Evolutionary conservation across 2,329 filamentous ascomycete species (phyloP).

Genomic region (Exophiala spinifera): DNA sequence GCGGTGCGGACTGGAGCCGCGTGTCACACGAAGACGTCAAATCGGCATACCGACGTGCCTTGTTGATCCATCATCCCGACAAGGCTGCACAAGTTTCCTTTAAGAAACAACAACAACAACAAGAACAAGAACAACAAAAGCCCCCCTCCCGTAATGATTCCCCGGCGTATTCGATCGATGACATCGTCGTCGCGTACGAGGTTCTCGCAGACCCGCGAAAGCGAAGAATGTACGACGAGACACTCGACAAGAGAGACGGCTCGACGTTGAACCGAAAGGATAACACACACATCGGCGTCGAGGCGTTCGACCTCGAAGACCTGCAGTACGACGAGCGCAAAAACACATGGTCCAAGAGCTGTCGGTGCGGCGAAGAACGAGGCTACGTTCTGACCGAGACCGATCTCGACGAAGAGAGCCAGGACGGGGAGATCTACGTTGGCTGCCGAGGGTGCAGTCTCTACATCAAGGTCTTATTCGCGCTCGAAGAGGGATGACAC

Average conservation of each 20-base stretch:
- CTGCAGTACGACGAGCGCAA: slow-evolving; percentile 41
- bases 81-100: slow-evolving; percentile 36
- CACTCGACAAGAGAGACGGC: slow-evolving; percentile 4
- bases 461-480: slow-evolving; percentile 61
- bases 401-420: slow-evolving; percentile 51
- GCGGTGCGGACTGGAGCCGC: slow-evolving; percentile 23
- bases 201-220: slow-evolving; percentile 46
- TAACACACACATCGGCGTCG: slow-evolving; percentile 52
- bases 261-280: slow-evolving; percentile 31
- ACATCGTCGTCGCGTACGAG: slow-evolving; percentile 58
- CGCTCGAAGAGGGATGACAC: slow-evolving; percentile 45
- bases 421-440: slow-evolving; percentile 55
- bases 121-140: neutral
- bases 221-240: slow-evolving; percentile 49
- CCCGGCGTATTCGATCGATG: slow-evolving; percentile 46
- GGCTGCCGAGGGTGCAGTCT: slow-evolving; percentile 63
- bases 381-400: slow-evolving; percentile 55
- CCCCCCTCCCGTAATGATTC: neutral
- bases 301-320: slow-evolving; percentile 58
- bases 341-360: slow-evolving; percentile 51
- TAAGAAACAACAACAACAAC: too few species aligned
- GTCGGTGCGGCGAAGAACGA: slow-evolving; percentile 57
- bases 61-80: slow-evolving; percentile 60
- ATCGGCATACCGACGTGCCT: slow-evolving; percentile 55
- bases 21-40: slow-evolving; percentile 47